A percentile compares a stretch with the other conserved stretches of the same genome.
Evolutionary conservation across 257 asterid genomes (phyloP).

Genomic region (Nicotiana tabacum): DNA sequence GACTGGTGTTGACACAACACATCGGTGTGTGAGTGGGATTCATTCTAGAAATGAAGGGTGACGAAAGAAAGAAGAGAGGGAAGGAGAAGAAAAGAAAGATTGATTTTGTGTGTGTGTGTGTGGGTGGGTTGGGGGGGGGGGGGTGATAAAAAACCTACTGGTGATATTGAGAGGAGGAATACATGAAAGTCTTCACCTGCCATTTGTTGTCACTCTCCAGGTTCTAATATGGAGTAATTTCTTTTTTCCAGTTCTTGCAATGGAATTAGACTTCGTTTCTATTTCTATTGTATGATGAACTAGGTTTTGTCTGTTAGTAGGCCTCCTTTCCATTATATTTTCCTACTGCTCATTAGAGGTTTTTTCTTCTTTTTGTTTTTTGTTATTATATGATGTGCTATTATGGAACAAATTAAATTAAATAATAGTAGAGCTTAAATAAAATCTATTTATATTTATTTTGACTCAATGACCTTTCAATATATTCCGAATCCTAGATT

Average conservation of each 20-base stretch:
- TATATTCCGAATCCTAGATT: background rate
- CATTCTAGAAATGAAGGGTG: no score
- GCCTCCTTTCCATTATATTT: background rate
- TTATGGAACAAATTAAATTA: background rate
- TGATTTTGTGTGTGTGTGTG: no score
- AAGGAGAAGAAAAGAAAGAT: no score
- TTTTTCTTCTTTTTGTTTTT: background rate
- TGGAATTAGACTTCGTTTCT: background rate
- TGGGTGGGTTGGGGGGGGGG: no score
- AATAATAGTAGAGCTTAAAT: background rate
- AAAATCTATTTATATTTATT: background rate
- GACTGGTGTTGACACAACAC: background rate
- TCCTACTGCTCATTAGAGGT: background rate
- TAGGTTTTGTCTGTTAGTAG: background rate
- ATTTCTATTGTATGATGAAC: background rate
- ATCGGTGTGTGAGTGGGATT: background rate
- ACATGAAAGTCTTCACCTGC: background rate
- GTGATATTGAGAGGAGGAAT: no score
- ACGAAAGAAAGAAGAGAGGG: no score
- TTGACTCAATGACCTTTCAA: background rate
- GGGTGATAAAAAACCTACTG: no score
- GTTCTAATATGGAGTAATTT: background rate
- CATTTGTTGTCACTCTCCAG: background rate
- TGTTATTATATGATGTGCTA: background rate
- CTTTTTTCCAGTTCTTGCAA: background rate